These are phyloP conservation scores for Fusarium sp. DNA, from an alignment of 2,329 filamentous ascomycete species.

Conservation along the genomic window DNA sequence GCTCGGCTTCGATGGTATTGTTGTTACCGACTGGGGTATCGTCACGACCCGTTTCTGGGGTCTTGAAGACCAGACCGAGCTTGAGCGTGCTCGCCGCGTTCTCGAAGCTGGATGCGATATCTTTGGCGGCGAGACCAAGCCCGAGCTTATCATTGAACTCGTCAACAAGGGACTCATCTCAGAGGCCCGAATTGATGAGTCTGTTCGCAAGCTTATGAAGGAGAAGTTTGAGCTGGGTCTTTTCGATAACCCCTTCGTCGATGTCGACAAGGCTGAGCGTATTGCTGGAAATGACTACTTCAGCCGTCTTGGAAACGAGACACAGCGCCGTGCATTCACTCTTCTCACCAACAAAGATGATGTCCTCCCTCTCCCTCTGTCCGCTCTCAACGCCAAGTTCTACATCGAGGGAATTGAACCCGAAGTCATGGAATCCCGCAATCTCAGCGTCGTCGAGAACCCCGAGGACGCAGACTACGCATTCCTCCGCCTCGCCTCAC, in stretches of 20 bases:
- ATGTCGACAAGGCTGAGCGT: slow-evolving; percentile 46
- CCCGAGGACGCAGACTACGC: slow-evolving; percentile 54
- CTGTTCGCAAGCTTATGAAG: slow-evolving; percentile 55
- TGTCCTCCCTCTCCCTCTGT: slow-evolving; percentile 32
- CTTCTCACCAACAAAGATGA: slow-evolving; percentile 41
- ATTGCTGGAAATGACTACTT: slow-evolving; percentile 58
- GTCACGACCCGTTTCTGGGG: slow-evolving; percentile 64
- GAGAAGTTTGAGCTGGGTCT: slow-evolving; percentile 63
- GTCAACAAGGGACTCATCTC: slow-evolving; percentile 52
- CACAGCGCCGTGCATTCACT: slow-evolving; percentile 43
- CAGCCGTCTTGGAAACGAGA: slow-evolving; percentile 39
- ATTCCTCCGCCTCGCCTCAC: slow-evolving; percentile 52
- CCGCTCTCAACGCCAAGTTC: slow-evolving; percentile 27
- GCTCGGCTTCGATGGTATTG: slow-evolving; percentile 62
- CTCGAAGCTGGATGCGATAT: slow-evolving; percentile 63
- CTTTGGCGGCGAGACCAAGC: slow-evolving; percentile 58
- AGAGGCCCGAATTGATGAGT: slow-evolving; percentile 57
- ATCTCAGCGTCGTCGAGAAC: slow-evolving; percentile 48
- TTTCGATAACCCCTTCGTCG: slow-evolving; percentile 62
- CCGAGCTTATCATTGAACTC: slow-evolving; percentile 60
- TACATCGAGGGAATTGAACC: slow-evolving; percentile 37
- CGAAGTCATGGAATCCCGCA: slow-evolving; percentile 28
- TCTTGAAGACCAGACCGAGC: slow-evolving; percentile 53
- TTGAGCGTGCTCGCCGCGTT: slow-evolving; percentile 48
- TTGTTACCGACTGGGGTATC: slow-evolving; percentile 63